Evolutionary conservation across 306 rosid species (phyloP).

Genomic region (Arachis hypogaea): DNA sequence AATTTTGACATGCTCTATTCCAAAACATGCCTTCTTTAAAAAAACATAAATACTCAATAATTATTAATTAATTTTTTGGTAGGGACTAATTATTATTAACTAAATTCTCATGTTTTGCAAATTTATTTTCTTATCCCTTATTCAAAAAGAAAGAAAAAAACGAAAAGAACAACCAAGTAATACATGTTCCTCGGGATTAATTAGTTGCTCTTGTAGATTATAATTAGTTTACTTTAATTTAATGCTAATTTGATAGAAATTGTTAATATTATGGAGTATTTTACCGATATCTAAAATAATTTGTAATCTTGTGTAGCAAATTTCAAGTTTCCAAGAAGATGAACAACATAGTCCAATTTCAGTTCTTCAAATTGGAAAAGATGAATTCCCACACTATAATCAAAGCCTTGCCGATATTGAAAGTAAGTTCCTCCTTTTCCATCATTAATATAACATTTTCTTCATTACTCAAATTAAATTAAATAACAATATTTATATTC

Average conservation of each 20-base stretch:
- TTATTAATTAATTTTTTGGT: not conserved
- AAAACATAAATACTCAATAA: no score
- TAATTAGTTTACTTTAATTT: not conserved
- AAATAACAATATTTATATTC: not conserved
- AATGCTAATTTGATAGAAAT: slow-evolving; percentile 11
- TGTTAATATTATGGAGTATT: not conserved
- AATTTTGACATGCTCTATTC: not conserved
- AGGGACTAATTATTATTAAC: not conserved
- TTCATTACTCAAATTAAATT: not conserved
- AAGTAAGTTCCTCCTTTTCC: slow-evolving; percentile 48
- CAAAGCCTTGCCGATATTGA: slow-evolving; percentile 56
- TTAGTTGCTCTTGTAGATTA: not conserved
- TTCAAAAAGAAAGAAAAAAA: not conserved
- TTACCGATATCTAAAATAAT: slow-evolving; percentile 13
- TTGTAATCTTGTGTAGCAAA: slow-evolving; percentile 37
- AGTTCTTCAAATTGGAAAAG: slow-evolving; percentile 60
- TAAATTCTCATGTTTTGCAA: not conserved
- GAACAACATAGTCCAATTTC: slow-evolving; percentile 73
- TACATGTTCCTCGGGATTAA: not conserved
- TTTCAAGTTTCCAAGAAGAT: slow-evolving; percentile 43
- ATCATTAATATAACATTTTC: not conserved
- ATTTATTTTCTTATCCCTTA: not conserved
- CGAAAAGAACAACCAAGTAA: not conserved
- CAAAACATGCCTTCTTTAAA: not conserved
- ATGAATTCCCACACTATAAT: slow-evolving; percentile 47